Evolutionary conservation across 345 rosid species (phyloP), one percentile per base, ranked within the genome.

Genomic region (Isatis tinctoria): DNA sequence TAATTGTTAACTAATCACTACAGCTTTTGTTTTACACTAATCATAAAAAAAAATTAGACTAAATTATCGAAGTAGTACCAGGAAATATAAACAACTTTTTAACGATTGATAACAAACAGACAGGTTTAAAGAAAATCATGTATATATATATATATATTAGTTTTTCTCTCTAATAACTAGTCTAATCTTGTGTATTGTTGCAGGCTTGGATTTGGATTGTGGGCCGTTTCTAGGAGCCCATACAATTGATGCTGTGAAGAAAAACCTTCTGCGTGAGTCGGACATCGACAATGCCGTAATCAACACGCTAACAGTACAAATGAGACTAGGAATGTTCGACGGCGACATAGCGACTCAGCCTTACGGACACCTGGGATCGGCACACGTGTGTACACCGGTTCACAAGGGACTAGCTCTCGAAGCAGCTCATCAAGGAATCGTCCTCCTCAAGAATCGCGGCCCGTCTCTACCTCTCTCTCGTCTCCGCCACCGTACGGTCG

Each of bases 201-300:
- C 83, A 92, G 98, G 97, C 45, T 81, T 95, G 86, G 99, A 92
- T 79, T 79, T 95, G 73, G 88, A 92, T 65, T 95, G 99, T 60
- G 99, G 98, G 60, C 83, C 88, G 8, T 94, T 85, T 77, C 61
- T 87, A 32, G 86, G 74, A 49, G 32, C 68, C 62, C 87, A 85
- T 78, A 75, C 90, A 14, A 75, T 82, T 65, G 69, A 61, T 24
- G 87, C 96, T 4, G 85, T 87, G 60, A 68, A 82, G 26, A 70
- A 62, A 14, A 86, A 85, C 30, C 48, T 86, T 39, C 32, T 95
- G 64, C 80, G 54, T 8, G 92, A 87, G 69, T 67, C 84, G 8
- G 88, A 90, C 16, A 59, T 95, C 0, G 84, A 90, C 74, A 77
- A 70, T 47, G 96, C 97, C 32, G 79, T 95, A 24, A 28, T 52